Conservation (phyloP, 805 yeast genomes). For the Lipomyces anomalus region DNA sequence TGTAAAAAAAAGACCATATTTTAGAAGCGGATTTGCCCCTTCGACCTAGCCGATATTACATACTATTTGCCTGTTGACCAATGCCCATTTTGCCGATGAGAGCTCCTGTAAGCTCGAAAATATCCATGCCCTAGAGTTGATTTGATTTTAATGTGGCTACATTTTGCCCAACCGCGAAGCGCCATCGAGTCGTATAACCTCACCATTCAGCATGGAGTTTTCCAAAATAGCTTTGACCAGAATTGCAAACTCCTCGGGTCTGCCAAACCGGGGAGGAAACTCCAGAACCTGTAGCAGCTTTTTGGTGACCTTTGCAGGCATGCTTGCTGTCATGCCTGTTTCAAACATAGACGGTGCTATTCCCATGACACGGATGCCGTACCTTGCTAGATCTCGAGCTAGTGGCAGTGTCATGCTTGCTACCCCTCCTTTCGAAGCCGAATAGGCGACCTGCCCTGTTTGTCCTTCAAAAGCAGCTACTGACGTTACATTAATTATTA, state of each 20-base stretch:
- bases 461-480: constrained; percentile 20
- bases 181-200: constrained; percentile 15
- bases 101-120: too few relatives aligned
- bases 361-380: constrained; percentile 13
- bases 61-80: too few relatives aligned
- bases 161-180: constrained; percentile 16
- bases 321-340: constrained; percentile 10
- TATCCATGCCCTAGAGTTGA: too few relatives aligned
- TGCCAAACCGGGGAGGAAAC: constrained; percentile 14
- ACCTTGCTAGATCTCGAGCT: constrained; percentile 17
- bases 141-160: too few relatives aligned
- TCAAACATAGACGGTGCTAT: constrained; percentile 17
- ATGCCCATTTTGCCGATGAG: too few relatives aligned
- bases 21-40: too few relatives aligned
- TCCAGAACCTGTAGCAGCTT: constrained; percentile 7
- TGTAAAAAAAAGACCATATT: too few relatives aligned
- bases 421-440: constrained; percentile 23
- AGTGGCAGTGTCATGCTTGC: constrained; percentile 13
- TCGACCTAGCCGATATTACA: too few relatives aligned
- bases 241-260: constrained; percentile 15
- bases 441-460: constrained; percentile 16
- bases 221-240: constrained; percentile 3
- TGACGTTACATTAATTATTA: constrained; percentile 12
- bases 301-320: constrained; percentile 3
- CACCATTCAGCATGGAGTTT: constrained; percentile 15